A percentile compares a stretch with the other conserved stretches of the same genome.
These are phyloP conservation scores for Uncinocarpus reesii DNA, from an alignment of 2,329 filamentous ascomycete species.

Conservation along the genomic window DNA sequence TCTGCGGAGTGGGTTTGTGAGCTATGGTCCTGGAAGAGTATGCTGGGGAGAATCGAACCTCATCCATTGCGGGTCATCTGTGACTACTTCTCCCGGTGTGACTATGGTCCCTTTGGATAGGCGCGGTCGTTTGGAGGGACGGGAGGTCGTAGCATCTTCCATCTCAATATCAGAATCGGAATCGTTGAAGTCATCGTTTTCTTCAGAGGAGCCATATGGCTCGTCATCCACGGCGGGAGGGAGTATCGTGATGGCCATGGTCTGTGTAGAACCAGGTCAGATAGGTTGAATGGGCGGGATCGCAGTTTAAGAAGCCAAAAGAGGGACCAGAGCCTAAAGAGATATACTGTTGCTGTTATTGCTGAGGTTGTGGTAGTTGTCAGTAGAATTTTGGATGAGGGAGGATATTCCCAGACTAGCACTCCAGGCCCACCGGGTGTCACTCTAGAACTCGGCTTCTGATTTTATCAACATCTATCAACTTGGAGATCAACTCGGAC, in stretches of 20 bases:
- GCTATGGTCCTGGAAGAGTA: no score
- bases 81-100: slow-evolving; percentile 76
- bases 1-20: slow-evolving; percentile 37
- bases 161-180: slow-evolving; percentile 40
- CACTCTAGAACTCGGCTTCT: no score
- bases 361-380: no score
- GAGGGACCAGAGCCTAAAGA: no score
- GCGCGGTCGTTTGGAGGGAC: slow-evolving; percentile 27
- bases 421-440: no score
- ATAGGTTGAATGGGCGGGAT: no score
- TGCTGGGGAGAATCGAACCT: slow-evolving; percentile 37
- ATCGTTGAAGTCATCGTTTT: slow-evolving; percentile 29
- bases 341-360: no score
- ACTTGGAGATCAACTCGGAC: no score
- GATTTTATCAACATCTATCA: no score
- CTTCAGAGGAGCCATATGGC: slow-evolving; percentile 20
- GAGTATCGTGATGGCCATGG: slow-evolving; percentile 47
- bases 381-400: no score
- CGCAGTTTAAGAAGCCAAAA: no score
- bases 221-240: slow-evolving; percentile 33
- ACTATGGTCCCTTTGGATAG: slow-evolving; percentile 46
- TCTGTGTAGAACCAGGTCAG: background rate
- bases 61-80: slow-evolving; percentile 89
- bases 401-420: no score
- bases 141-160: slow-evolving; percentile 28